Percentiles rank a stretch among this genome's conserved stretches.
These are phyloP conservation scores for Ganoderma sp. DNA, from an alignment of 1,284 basidiomycete species.

Conservation along the genomic window DNA sequence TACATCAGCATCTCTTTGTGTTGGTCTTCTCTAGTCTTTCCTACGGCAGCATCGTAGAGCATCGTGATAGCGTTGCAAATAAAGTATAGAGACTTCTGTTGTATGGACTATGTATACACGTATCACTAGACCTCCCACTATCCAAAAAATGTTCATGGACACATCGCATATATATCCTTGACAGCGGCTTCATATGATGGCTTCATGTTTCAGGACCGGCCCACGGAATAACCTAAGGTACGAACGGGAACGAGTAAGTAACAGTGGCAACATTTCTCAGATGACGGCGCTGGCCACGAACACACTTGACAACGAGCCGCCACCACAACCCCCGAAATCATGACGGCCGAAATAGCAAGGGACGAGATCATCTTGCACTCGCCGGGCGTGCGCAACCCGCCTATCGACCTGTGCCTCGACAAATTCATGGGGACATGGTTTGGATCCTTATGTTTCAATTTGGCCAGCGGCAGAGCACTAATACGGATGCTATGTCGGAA, in stretches of 20 bases:
- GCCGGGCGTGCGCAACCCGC: slow-evolving; percentile 22
- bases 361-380: slow-evolving; percentile 19
- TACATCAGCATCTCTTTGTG: not conserved
- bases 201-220: not conserved
- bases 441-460: not conserved
- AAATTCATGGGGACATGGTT: slow-evolving; percentile 51
- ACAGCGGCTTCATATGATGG: not conserved
- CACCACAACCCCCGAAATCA: slow-evolving; percentile 5
- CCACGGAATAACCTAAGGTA: not conserved
- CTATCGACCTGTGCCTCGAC: slow-evolving; percentile 38
- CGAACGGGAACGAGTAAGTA: not conserved
- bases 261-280: not conserved
- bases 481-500: not conserved
- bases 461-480: not conserved
- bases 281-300: not conserved
- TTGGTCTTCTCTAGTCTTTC: not conserved
- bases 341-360: slow-evolving; percentile 5
- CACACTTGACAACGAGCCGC: not conserved
- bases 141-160: not conserved
- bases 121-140: not conserved
- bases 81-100: not conserved
- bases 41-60: too few relatives aligned
- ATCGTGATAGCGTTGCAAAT: not conserved
- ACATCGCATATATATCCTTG: not conserved
- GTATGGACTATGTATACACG: not conserved